These are phyloP conservation scores for Alternaria dauci DNA, from an alignment of 2,329 filamentous ascomycete genomes.

Conservation along the genomic window DNA sequence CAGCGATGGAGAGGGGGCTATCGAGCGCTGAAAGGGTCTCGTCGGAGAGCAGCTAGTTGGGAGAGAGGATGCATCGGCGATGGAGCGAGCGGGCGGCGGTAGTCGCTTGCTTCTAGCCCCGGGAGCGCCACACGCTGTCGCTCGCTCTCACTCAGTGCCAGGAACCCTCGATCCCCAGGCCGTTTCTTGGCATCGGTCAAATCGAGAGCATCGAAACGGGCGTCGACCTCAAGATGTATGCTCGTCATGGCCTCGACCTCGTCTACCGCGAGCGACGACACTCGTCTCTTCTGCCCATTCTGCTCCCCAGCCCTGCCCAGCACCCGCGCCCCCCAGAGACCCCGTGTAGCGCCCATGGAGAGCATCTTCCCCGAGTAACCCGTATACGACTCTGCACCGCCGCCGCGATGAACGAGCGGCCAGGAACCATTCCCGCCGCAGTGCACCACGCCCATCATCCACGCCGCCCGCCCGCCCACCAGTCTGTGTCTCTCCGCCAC, in stretches of 20 bases:
- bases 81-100: slow-evolving; percentile 11
- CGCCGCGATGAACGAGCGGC: slow-evolving; percentile 35
- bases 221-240: slow-evolving; percentile 18
- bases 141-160: slow-evolving; percentile 3
- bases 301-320: not conserved
- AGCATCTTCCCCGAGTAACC: slow-evolving; percentile 23
- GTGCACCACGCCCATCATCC: slow-evolving; percentile 35
- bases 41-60: too few species aligned
- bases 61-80: slow-evolving; percentile 22
- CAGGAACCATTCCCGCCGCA: slow-evolving; percentile 26
- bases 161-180: slow-evolving; percentile 24
- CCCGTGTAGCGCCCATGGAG: slow-evolving; percentile 24
- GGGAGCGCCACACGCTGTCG: slow-evolving; percentile 8
- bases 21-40: slow-evolving; percentile 2
- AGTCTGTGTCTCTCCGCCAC: slow-evolving; percentile 58
- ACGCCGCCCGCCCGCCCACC: slow-evolving; percentile 55
- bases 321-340: too few species aligned
- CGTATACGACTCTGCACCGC: not conserved
- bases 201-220: slow-evolving; percentile 26
- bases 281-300: not conserved
- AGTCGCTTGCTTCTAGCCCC: not conserved
- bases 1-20: slow-evolving; percentile 11
- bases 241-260: slow-evolving; percentile 23
- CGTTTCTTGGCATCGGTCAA: slow-evolving; percentile 26
- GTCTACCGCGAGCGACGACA: not conserved